These are phyloP conservation scores for Pichia cactophila DNA, from an alignment of 1,139 yeast genomes.

Conservation along the genomic window DNA sequence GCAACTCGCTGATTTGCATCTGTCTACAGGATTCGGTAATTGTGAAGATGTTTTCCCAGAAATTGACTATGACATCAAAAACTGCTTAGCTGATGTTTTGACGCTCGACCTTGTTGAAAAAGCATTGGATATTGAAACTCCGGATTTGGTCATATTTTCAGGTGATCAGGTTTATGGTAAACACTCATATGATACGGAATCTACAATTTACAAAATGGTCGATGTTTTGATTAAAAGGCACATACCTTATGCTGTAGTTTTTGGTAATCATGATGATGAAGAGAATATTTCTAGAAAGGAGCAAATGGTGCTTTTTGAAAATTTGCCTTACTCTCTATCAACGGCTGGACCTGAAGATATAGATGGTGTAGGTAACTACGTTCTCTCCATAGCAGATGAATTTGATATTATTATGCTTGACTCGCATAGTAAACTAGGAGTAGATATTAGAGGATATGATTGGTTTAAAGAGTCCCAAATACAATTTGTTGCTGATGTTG, in stretches of 20 bases:
- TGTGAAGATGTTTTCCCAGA: constrained; percentile 66
- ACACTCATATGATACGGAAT: constrained; percentile 65
- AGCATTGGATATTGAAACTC: constrained; percentile 64
- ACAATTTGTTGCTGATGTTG: constrained; percentile 40
- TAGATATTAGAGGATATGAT: constrained; percentile 71
- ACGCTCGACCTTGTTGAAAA: constrained; percentile 54
- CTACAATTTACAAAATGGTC: constrained; percentile 71
- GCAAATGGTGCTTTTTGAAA: constrained; percentile 47
- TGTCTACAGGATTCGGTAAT: constrained; percentile 66
- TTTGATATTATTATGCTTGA: constrained; percentile 28
- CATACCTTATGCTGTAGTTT: constrained; percentile 74
- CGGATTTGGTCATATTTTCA: constrained; percentile 73
- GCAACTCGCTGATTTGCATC: constrained; percentile 84
- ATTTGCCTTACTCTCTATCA: constrained; percentile 63
- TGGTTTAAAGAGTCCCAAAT: constrained; percentile 75
- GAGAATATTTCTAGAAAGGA: constrained; percentile 57
- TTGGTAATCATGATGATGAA: constrained; percentile 84
- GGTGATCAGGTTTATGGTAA: constrained; percentile 83
- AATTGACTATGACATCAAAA: constrained; percentile 25
- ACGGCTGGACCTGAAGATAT: constrained; percentile 55
- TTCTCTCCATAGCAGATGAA: constrained; percentile 41
- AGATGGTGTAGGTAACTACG: constrained; percentile 77
- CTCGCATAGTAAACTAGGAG: constrained; percentile 57
- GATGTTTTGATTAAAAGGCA: constrained; percentile 56
- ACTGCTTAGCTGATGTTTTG: constrained; percentile 69